Percentiles rank a stretch among this genome's conserved stretches.
Conservation (phyloP, 2,329 filamentous ascomycete genomes). For the Grosmannia clavigera region DNA sequence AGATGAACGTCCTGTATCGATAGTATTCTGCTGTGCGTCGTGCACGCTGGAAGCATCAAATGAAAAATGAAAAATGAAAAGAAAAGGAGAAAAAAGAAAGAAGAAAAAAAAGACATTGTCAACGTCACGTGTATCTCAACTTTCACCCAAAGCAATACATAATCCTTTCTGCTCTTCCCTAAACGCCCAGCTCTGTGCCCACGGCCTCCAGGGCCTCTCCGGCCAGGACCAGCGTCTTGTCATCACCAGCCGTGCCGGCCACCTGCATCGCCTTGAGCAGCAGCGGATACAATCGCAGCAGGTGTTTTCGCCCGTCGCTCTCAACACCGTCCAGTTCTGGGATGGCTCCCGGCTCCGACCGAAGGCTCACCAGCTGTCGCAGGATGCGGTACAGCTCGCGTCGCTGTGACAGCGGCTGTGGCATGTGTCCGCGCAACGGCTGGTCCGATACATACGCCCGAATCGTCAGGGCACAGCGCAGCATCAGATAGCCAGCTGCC, state of each 20-base stretch:
- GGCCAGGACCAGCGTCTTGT: conserved; percentile 43
- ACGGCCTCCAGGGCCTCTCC: conserved; percentile 50
- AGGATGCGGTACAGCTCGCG: conserved; percentile 68
- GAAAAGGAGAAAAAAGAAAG: not conserved
- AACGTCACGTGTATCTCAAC: not conserved
- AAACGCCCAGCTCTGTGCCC: conserved; percentile 39
- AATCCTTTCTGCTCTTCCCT: not conserved
- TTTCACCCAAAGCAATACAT: not conserved
- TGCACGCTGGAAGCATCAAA: not conserved
- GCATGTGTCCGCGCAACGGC: conserved; percentile 77
- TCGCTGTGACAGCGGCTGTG: conserved; percentile 70
- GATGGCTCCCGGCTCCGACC: conserved; percentile 59
- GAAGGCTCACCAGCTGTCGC: conserved; percentile 49
- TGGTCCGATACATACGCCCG: conserved; percentile 83
- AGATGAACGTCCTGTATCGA: not conserved
- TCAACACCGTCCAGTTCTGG: conserved; percentile 40
- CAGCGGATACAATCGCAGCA: conserved; percentile 70
- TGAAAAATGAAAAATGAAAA: not conserved
- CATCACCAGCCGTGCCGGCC: conserved; percentile 46
- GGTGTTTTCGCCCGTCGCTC: conserved; percentile 55
- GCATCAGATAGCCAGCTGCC: conserved; percentile 67
- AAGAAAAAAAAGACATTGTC: not conserved
- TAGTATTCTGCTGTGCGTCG: not conserved
- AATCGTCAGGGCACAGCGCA: conserved; percentile 70
- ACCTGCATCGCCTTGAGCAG: conserved; percentile 51